Conservation (phyloP, 352 stramenopile species). For the Phytopythium oedochilum region DNA sequence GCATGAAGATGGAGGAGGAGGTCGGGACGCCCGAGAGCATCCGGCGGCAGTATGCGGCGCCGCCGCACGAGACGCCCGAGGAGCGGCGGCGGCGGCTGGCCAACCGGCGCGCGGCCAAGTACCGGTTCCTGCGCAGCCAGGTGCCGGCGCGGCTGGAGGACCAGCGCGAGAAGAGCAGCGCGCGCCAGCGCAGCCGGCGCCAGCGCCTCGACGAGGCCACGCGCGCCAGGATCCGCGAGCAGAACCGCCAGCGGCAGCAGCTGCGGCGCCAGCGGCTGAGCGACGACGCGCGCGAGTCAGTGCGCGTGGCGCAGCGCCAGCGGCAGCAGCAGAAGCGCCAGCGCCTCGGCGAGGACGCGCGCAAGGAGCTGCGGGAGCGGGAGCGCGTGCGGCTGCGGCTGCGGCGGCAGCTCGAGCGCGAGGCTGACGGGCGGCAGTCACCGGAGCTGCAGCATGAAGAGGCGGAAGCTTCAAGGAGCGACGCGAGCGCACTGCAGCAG, state of each 20-base stretch:
- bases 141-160: constrained; percentile 6
- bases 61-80: constrained; percentile 33
- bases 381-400: constrained; percentile 43
- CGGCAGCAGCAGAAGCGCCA: constrained; percentile 38
- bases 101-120: constrained; percentile 67
- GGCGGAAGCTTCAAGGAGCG: neutral
- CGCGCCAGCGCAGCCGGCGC: constrained; percentile 40
- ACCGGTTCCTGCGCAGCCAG: constrained; percentile 38
- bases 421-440: constrained; percentile 2
- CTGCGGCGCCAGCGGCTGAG: constrained; percentile 40
- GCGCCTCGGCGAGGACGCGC: constrained; percentile 32
- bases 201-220: constrained; percentile 33
- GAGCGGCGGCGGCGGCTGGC: constrained; percentile 43
- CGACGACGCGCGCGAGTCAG: constrained; percentile 23
- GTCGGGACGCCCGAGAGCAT: constrained; percentile 51
- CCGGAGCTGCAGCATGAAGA: too few species aligned
- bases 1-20: too few species aligned
- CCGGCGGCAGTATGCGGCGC: constrained; percentile 35
- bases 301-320: constrained; percentile 37
- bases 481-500: neutral
- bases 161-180: constrained; percentile 40
- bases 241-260: constrained; percentile 62
- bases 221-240: constrained; percentile 33
- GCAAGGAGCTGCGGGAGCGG: constrained; percentile 32
- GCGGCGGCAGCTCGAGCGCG: constrained; percentile 17